These are phyloP conservation scores for Aureoboletus auriporus DNA, from an alignment of 768 basidiomycete genomes.

Conservation along the genomic window DNA sequence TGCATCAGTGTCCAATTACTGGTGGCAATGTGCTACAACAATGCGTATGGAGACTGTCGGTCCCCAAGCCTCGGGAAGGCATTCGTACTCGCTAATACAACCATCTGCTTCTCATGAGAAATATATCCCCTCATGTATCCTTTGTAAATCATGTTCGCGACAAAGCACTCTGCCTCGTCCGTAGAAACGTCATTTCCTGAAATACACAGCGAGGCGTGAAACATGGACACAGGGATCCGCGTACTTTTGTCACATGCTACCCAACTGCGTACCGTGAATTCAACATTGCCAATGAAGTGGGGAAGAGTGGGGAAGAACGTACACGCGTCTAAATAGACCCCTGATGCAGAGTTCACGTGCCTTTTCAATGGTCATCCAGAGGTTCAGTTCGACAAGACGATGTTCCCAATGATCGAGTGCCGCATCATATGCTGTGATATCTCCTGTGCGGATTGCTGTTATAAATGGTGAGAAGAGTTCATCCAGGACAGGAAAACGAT, in stretches of 20 bases:
- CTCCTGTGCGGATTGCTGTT: conserved; percentile 68
- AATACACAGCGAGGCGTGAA: conserved; percentile 69
- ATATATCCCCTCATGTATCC: conserved; percentile 94
- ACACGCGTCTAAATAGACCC: conserved; percentile 77
- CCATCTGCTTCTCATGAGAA: conserved; percentile 92
- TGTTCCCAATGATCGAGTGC: conserved; percentile 70
- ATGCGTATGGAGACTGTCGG: conserved; percentile 46
- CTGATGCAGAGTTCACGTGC: conserved; percentile 85
- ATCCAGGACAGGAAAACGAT: conserved; percentile 67
- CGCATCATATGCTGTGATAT: conserved; percentile 75
- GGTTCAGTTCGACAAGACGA: conserved; percentile 77
- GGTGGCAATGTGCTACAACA: conserved; percentile 14
- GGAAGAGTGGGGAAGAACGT: conserved; percentile 26
- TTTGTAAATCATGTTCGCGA: conserved; percentile 94
- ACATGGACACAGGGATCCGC: conserved; percentile 76
- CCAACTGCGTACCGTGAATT: conserved; percentile 53
- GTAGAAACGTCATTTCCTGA: conserved; percentile 65
- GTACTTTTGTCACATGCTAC: conserved; percentile 67
- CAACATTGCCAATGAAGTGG: not conserved
- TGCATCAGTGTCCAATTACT: not conserved
- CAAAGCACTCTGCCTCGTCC: conserved; percentile 89
- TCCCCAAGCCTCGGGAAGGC: conserved; percentile 78
- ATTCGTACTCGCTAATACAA: conserved; percentile 77
- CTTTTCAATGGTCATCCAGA: conserved; percentile 84
- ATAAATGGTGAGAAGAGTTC: conserved; percentile 81